Base-by-base conservation (phyloP, 306 rosid genomes). In the Myrica gale region DNA sequence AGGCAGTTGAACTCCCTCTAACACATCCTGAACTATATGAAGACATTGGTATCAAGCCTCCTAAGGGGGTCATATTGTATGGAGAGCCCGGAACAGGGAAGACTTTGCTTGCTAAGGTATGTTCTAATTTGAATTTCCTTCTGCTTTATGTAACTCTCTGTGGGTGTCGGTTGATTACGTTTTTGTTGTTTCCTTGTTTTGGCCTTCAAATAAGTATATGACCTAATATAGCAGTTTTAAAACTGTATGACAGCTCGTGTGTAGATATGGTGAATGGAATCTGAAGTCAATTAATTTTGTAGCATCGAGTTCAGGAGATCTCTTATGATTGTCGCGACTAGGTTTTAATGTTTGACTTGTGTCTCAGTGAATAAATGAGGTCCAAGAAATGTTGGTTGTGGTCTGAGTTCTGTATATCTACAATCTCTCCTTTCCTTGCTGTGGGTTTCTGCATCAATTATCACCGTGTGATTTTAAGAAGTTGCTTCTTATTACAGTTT, bases 51-150 rank as follows among this genome's bases (percentile, higher is more conserved):
- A 96, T 96, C 85, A 96, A 86, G 81, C 99, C 99, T 68, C 98
- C 99, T 54, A 96, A 96, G 87, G 99, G 98, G 16, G 96, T 92
- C 74, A 90, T 92, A 60, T 79, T 92, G 68, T 92, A 92, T 71
- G 99, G 99, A 60, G 98, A 92, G 74, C 99, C 99, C 53, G 99
- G 99, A 79, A 96, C 99, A 0, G 99, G 99, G 71, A 96, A 96
- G 88, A 96, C 99, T n/a, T 84, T 96, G 82, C 96, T 96, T 67
- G 99, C 99, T 0, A 95, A 95, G 97, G 99, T 95, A 65, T 47
- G 73, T 79, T 43, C 26, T 68, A 56, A 4, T 56, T 56, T 74
- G 32, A 54, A 5, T 68, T 78, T 73, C 61, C 54, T n/a, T 70
- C 63, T 46, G 12, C 68, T 69, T 5, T 23, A 16, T 3, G 39